Base-by-base conservation (phyloP, 2,329 filamentous ascomycete genomes). In the Aspergillus tanneri region DNA sequence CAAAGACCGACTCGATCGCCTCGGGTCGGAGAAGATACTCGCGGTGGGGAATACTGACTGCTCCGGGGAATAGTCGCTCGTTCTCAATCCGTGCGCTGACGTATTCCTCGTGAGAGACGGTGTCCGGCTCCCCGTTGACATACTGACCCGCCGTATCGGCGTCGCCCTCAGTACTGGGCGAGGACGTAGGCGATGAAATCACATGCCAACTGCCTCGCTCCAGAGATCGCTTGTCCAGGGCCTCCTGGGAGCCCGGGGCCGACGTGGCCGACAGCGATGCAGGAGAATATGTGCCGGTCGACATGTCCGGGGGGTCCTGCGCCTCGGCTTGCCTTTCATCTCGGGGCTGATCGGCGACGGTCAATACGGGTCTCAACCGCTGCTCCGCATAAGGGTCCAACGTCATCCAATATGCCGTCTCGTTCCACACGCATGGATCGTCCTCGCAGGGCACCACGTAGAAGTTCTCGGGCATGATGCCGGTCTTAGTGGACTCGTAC, bases 1-100 rank as follows among this genome's bases (percentile, higher is more conserved):
- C 80, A 67, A 89, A 92, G 4, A 93, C 81, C 11, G 83, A 87
- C 72, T 92, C 88, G 45, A 92, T 89, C 2, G 87, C 87, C 69
- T 92, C 88, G 16, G 87, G 87, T 6, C 72, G 62, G 63, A 77
- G 57, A 24, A 70, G 64, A 54, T 74, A 77, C 46, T 70, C 62
- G 3, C 67, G 60, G 9, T 59, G 59, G 1, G 56, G 54, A 30
- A 77, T 69, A 24, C 63, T 64, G 8, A 67, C 68, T 53, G 76
- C 68, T 5, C 73, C 73, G 11, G 65, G 58, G 10, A 73, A 72
- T 23, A 76, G 61, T 32, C 70, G 71, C 47, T 75, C 69, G 38
- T 71, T 66, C n/a, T 65, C 60, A 46, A 77, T 71, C 40, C 63
- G 66, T 27, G 56, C 55, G 24, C 64, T 58, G 38, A 67, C 71